These are phyloP conservation scores for Acer campestre DNA, from an alignment of 345 rosid species.

Conservation along the genomic window DNA sequence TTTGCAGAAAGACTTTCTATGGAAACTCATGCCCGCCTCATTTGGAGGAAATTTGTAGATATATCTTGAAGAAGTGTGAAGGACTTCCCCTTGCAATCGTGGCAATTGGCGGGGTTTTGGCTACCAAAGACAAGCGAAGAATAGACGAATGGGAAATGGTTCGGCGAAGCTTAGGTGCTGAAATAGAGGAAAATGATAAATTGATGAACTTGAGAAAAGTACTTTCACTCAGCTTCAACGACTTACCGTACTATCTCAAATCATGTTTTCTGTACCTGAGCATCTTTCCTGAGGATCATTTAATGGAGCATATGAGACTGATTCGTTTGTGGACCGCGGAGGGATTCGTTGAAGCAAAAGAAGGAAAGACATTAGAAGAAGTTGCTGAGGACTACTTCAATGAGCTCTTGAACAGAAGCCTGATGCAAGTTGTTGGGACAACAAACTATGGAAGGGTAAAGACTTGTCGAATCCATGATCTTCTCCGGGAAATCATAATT, in stretches of 20 bases:
- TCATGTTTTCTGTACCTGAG: slow-evolving; percentile 44
- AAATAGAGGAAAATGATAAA: slow-evolving; percentile 31
- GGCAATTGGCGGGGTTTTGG: slow-evolving; percentile 48
- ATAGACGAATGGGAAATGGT: slow-evolving; percentile 44
- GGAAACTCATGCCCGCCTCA: slow-evolving; percentile 34
- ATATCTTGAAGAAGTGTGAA: slow-evolving; percentile 37
- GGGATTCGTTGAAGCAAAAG: slow-evolving; percentile 41
- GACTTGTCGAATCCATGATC: slow-evolving; percentile 41
- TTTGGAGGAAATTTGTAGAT: slow-evolving; percentile 28
- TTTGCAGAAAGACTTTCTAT: slow-evolving; percentile 37
- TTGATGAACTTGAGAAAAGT: slow-evolving; percentile 36
- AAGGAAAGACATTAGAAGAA: slow-evolving; percentile 46
- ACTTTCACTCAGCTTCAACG: slow-evolving; percentile 41
- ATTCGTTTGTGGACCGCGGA: slow-evolving; percentile 48
- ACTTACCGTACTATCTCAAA: slow-evolving; percentile 46
- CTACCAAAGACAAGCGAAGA: slow-evolving; percentile 29
- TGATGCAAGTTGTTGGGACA: slow-evolving; percentile 33
- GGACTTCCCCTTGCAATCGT: slow-evolving; percentile 51
- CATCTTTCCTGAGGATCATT: slow-evolving; percentile 42
- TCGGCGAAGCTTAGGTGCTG: slow-evolving; percentile 33
- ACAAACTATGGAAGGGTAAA: slow-evolving; percentile 36
- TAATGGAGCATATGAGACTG: slow-evolving; percentile 25
- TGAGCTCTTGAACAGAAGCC: slow-evolving; percentile 44
- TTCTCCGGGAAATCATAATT: slow-evolving; percentile 38
- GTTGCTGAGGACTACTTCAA: slow-evolving; percentile 44